Conservation (phyloP, 345 rosid species). For the Citrus trifoliata region DNA sequence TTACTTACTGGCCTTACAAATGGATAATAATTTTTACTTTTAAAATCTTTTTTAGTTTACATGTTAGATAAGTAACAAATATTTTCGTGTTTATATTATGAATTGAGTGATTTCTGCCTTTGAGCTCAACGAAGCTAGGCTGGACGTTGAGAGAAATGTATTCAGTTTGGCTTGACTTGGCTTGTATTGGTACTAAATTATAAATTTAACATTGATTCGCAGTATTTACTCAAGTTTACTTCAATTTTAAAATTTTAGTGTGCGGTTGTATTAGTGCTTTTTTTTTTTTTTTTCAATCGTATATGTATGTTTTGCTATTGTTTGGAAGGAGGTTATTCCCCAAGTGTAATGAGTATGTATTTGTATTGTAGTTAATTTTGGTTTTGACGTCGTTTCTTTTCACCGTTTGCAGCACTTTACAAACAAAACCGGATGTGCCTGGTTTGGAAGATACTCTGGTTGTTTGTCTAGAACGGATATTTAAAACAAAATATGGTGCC, state of each 20-base stretch:
- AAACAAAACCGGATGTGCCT: constrained; percentile 51
- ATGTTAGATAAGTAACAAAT: neutral
- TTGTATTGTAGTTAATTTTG: neutral
- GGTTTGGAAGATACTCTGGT: constrained; percentile 52
- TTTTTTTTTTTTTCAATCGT: neutral
- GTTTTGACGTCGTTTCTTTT: neutral
- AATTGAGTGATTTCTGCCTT: neutral
- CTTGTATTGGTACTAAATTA: neutral
- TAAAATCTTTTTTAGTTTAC: neutral
- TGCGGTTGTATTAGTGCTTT: neutral
- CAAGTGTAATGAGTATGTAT: neutral
- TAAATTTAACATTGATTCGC: neutral
- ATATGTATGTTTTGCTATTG: neutral
- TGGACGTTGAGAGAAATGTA: neutral
- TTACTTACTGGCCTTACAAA: neutral
- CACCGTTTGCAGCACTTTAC: constrained; percentile 53
- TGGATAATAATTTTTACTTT: neutral
- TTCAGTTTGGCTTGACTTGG: neutral
- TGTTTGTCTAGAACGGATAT: constrained; percentile 68
- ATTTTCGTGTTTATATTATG: neutral
- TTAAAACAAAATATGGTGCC: constrained; percentile 70
- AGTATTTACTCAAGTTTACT: neutral
- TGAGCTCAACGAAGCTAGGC: neutral
- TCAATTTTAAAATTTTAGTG: neutral
- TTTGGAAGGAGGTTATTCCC: no score